phyloP scores from a whole-genome alignment of 768 basidiomycete genomes.

The Calvatia gigantea region DNA sequence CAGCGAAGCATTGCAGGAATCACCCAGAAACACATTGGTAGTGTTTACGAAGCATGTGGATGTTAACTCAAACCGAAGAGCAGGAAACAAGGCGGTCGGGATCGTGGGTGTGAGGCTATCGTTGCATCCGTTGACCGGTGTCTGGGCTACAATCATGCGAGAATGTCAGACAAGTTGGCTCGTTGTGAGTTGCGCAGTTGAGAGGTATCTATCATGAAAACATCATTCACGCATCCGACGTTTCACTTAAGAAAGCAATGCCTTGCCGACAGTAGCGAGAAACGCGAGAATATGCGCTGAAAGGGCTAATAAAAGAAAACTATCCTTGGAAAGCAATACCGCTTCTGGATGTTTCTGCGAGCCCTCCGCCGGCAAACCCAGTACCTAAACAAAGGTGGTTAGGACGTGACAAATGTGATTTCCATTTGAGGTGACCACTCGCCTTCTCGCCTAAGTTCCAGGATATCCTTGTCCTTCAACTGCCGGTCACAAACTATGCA shows the following conservation, averaged over 20 bases:
- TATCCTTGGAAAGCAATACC: conserved; percentile 88
- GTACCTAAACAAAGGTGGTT: conserved; percentile 59
- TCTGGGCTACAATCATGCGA: too few relatives aligned
- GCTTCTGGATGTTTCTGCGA: conserved; percentile 80
- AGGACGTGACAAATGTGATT: not conserved
- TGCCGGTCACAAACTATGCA: conserved; percentile 83
- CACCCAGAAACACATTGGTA: too few relatives aligned
- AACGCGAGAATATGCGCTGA: not conserved
- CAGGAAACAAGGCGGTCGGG: too few relatives aligned
- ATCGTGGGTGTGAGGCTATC: too few relatives aligned
- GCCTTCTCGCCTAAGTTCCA: conserved; percentile 91
- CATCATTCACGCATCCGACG: not conserved
- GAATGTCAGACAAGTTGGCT: too few relatives aligned
- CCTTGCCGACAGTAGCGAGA: not conserved
- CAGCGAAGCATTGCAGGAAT: too few relatives aligned
- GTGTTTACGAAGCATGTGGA: too few relatives aligned
- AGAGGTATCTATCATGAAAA: too few relatives aligned
- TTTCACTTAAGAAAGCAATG: not conserved
- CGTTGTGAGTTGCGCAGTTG: too few relatives aligned
- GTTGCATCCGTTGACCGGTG: too few relatives aligned
- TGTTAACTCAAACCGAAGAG: too few relatives aligned
- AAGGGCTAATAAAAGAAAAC: not conserved
- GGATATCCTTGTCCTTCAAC: conserved; percentile 66
- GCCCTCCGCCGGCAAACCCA: conserved; percentile 91
- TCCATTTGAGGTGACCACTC: conserved; percentile 14